Evolutionary conservation across 495 filamentous ascomycete genomes (phyloP), one percentile per base, ranked within the genome.

Genomic region (Trichoderma erinaceum): DNA sequence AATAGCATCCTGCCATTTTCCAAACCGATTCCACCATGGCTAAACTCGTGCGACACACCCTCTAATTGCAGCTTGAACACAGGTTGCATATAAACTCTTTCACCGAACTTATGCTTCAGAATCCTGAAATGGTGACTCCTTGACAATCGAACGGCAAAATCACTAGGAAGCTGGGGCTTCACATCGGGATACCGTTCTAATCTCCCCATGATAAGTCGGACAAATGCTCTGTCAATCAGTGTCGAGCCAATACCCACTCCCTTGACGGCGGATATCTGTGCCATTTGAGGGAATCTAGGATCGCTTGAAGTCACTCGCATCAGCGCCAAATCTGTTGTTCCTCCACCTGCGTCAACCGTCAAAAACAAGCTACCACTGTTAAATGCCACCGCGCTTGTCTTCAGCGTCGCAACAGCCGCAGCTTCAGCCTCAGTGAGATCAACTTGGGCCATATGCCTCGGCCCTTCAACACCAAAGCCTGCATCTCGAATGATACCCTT

Each of bases 341-440:
- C 78, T 2, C 77, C 77, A 27, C 78, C 78, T 0, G 78, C 77
- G 27, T 79, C 77, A 29, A 78, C 72, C 8, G 75, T 71, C 8
- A 78, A 67, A 64, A 79, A 78, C 0, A 78, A 61, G 12, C 73
- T 72, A 21, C 75, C 76, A 43, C 72, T 66, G 29, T 67, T 52
- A 46, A 78, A 77, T 52, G 43, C 66, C 6, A 79, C 71, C 25
- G 75, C 63, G 41, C 73, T 74, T 32, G 72, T 74, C 71, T 77
- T 78, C 65, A 77, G 71, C 11, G 75, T 77, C 8, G 76, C 76
- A 0, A 89, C 86, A 15, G 88, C 88, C 8, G 87, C 87, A 5
- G 88, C 88, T 73, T 90, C 88, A 4, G 88, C 86, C 72, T 90
- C 88, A 0, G 88, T 90, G 18, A 90, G 73, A n/a, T 86, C 85